Conservation (phyloP, 306 rosid genomes). For the Neltuma alba region DNA sequence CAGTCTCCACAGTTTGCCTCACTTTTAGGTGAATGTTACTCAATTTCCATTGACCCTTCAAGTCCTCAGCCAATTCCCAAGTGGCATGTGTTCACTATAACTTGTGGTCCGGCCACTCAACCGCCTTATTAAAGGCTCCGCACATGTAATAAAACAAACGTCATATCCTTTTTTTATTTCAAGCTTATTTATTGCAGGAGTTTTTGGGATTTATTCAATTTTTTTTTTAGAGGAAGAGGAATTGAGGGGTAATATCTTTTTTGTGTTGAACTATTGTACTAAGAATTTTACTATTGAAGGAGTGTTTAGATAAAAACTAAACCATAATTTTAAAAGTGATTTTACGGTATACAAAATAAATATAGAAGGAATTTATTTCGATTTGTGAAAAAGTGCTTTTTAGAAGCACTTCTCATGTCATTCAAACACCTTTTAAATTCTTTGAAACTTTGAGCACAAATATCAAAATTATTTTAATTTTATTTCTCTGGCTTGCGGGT, state of each 20-base stretch:
- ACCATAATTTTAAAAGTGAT: too few species aligned
- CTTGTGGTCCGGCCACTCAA: not conserved
- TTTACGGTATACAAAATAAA: too few species aligned
- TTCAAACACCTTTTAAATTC: too few species aligned
- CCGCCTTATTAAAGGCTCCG: constrained; percentile 33
- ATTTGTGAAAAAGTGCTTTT: too few species aligned
- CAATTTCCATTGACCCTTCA: constrained; percentile 36
- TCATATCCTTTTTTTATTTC: not conserved
- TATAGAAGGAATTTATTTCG: too few species aligned
- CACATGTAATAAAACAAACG: constrained; percentile 27
- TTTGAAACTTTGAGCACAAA: too few species aligned
- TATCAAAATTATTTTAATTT: not conserved
- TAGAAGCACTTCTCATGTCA: too few species aligned
- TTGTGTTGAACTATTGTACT: too few species aligned
- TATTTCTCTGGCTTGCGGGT: not conserved
- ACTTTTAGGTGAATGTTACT: constrained; percentile 17
- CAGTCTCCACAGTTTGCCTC: constrained; percentile 20
- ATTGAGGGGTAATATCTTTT: too few species aligned
- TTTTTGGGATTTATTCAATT: not conserved
- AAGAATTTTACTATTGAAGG: too few species aligned
- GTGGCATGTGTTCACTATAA: constrained; percentile 5
- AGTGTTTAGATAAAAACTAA: too few species aligned
- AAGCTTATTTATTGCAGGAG: not conserved
- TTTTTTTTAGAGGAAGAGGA: too few species aligned
- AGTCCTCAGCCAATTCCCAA: constrained; percentile 30